Percentiles rank a stretch among this genome's conserved stretches.
Conservation (phyloP, 495 filamentous ascomycete genomes). For the Chaetomium cochliodes region DNA sequence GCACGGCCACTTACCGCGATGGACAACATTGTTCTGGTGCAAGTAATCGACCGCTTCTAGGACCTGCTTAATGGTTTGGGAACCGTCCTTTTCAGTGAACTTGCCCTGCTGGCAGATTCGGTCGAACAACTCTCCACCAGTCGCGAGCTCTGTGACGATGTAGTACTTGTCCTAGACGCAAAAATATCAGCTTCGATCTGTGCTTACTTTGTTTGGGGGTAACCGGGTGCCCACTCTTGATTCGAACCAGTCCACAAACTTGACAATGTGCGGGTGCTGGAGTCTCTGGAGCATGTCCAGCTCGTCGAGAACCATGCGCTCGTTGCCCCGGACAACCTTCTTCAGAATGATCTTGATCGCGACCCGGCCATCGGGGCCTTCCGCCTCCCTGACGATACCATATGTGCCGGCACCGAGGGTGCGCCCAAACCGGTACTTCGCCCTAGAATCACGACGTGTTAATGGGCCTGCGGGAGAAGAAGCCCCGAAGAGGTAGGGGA, state of each 20-base stretch:
- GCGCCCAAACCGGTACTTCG: conserved; percentile 85
- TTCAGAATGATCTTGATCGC: conserved; percentile 99
- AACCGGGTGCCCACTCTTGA: conserved; percentile 60
- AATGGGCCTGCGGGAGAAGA: conserved; percentile 16
- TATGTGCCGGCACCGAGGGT: conserved; percentile 97
- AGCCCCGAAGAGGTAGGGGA: not conserved
- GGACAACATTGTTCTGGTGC: conserved; percentile 92
- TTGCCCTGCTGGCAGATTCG: conserved; percentile 97
- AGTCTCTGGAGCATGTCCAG: conserved; percentile 86
- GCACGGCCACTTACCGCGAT: conserved; percentile 65
- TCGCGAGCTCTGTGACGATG: conserved; percentile 96
- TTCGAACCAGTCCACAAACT: conserved; percentile 99
- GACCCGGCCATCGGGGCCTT: conserved; percentile 77
- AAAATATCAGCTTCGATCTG: conserved; percentile 11
- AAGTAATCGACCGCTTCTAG: conserved; percentile 93
- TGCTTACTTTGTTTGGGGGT: not conserved
- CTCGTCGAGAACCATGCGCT: conserved; percentile 98
- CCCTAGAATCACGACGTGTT: conserved; percentile 48
- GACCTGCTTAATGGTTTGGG: conserved; percentile 93
- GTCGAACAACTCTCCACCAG: conserved; percentile 96
- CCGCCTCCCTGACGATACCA: conserved; percentile 95
- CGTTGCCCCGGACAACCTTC: conserved; percentile 98
- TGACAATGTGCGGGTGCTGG: conserved; percentile 93
- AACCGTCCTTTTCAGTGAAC: conserved; percentile 98
- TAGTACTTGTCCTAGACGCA: conserved; percentile 94